Evolutionary conservation across 2,329 filamentous ascomycete genomes (phyloP), one percentile per base, ranked within the genome.

Genomic region (Cytospora paraplurivora): DNA sequence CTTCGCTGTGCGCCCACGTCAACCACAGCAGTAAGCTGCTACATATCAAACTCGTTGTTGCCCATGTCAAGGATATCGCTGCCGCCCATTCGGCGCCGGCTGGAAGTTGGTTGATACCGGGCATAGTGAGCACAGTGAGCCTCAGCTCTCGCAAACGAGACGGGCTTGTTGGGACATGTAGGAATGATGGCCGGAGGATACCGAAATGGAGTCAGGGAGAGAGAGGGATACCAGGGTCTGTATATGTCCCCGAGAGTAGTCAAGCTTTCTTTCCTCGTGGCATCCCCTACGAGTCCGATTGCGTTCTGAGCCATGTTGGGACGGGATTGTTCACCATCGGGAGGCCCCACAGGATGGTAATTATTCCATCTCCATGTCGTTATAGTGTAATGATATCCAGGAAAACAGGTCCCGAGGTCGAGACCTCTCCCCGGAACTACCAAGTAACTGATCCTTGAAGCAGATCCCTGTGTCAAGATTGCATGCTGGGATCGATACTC

Each of bases 1-100:
- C 65, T 52, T 71, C 69, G 21, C 70, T 64, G 38, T 71, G 69
- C 21, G 63, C 53, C 68, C 67, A 71, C 3, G 70, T 71, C 37
- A 72, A 62, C 70, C 70, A 71, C 19, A 72, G 57, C 32, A 71
- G 41, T 41, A 66, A 13, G 54, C 59, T 50, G 56, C 62, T 64
- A 56, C 62, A 66, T 34, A 64, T 27, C 64, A 56, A 66, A 33
- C 64, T 66, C 3, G 50, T 11, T 10, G 37, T 41, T 27, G 62
- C 64, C 64, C 64, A 66, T 41, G 41, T 61, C 33, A 66, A 32
- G 8, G 64, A 66, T 17, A 64, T 52, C 6, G 56, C 64, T 8
- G 64, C 64, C 34, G 64, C 64, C 21, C 56, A 59, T 34, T 66
- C 64, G 44, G 64, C 53, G n/a, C 64, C 64, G 35, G 64, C 49